phyloP scores from a whole-genome alignment of 148 eudicot species.

The Drosera capensis region DNA sequence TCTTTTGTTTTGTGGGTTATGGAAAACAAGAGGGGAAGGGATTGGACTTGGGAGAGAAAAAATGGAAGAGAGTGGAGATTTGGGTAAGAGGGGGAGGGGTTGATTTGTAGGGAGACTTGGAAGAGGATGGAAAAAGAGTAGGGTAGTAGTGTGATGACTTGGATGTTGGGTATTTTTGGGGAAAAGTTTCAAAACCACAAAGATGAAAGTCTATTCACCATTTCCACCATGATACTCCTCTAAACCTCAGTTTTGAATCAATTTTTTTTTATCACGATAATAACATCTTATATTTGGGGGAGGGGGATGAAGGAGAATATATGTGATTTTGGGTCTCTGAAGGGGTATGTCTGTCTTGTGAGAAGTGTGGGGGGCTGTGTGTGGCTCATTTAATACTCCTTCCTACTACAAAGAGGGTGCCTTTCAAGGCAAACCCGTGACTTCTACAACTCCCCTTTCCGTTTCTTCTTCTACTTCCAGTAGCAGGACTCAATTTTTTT shows the following conservation, averaged over 20 bases:
- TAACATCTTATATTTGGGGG: conserved; percentile 3
- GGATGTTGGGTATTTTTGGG: neutral
- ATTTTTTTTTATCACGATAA: neutral
- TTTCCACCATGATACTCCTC: too few species aligned
- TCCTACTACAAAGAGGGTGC: conserved; percentile 47
- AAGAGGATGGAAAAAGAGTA: neutral
- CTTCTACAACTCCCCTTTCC: conserved; percentile 20
- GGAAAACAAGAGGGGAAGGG: neutral
- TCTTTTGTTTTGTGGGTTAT: neutral
- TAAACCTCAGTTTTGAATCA: too few species aligned
- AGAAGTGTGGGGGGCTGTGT: too few species aligned
- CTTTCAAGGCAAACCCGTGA: conserved; percentile 92
- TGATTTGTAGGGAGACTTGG: too few species aligned
- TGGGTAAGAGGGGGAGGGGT: neutral
- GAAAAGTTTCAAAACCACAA: neutral
- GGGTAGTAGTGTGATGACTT: neutral
- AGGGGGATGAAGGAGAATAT: conserved; percentile 35
- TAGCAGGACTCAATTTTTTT: too few species aligned
- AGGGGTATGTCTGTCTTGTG: too few species aligned
- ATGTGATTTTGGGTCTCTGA: conserved; percentile 65
- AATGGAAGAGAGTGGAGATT: conserved; percentile 4
- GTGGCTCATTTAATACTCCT: too few species aligned
- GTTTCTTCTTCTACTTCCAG: too few species aligned
- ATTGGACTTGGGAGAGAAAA: conserved; percentile 3
- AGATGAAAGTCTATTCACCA: too few species aligned